These are phyloP conservation scores for Cladophialophora bantiana DNA, from an alignment of 2,329 filamentous ascomycete species.

Conservation along the genomic window DNA sequence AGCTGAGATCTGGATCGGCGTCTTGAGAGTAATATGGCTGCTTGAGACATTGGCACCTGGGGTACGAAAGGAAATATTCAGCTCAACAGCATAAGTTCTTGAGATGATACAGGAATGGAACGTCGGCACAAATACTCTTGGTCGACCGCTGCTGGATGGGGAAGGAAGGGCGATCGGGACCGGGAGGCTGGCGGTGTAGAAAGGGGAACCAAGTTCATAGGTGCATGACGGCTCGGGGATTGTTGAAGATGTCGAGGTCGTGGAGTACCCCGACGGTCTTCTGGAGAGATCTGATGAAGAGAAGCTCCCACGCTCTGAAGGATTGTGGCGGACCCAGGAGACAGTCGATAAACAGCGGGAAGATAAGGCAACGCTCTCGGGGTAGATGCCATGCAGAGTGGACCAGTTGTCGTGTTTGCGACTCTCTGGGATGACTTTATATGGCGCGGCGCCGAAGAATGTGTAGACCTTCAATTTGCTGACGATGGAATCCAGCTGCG, in stretches of 20 bases:
- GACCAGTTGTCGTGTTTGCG: conserved; percentile 49
- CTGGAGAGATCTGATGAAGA: conserved; percentile 49
- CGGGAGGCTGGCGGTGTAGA: conserved; percentile 68
- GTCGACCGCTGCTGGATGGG: conserved; percentile 16
- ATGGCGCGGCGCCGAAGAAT: conserved; percentile 62
- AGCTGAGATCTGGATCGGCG: conserved; percentile 53
- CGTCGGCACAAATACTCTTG: conserved; percentile 66
- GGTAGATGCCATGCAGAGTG: conserved; percentile 60
- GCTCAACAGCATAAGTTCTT: conserved; percentile 67
- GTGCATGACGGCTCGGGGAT: conserved; percentile 43
- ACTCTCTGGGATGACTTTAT: conserved; percentile 58
- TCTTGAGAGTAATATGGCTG: conserved; percentile 49
- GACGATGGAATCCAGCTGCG: conserved; percentile 59
- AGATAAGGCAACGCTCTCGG: conserved; percentile 61
- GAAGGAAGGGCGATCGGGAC: conserved; percentile 68
- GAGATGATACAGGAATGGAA: conserved; percentile 74
- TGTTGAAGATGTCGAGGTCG: conserved; percentile 36
- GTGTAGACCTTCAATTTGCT: conserved; percentile 66
- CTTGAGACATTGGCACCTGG: conserved; percentile 53
- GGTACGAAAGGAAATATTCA: conserved; percentile 62
- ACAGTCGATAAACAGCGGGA: conserved; percentile 64
- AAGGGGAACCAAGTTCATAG: conserved; percentile 53
- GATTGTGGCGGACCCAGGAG: conserved; percentile 61
- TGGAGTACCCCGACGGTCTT: conserved; percentile 39
- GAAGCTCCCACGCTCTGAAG: conserved; percentile 47